Evolutionary conservation across 1,139 yeast species (phyloP), one percentile per base, ranked within the genome.

Genomic region (Debaryomyces sp.): DNA sequence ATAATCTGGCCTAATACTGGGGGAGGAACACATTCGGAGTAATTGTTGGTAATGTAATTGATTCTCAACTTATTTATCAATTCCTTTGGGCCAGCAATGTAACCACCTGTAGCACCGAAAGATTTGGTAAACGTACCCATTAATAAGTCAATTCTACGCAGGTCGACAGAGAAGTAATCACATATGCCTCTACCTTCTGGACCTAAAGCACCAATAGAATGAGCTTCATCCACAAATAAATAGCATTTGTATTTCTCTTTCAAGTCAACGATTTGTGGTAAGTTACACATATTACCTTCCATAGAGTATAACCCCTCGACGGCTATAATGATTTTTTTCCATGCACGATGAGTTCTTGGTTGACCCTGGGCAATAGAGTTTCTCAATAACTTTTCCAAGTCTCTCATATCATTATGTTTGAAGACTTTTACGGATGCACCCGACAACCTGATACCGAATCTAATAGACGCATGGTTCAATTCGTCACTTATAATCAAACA

Each of bases 91-190:
- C 87, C 96, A 21, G 97, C 95, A 55, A 94, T 76, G 66, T 94
- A 94, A 43, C 99, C 99, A 62, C 99, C 99, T 42, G 98, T 91
- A 26, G 99, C 98, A 63, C 99, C 99, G 68, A 94, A 94, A 5
- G 97, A 90, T 71, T 94, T 94, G 47, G 99, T 95, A 50, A 95
- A 81, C 7, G 99, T 94, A 44, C 99, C 99, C 99, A 94, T 94
- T 58, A 94, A 73, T 53, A 95, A 73, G 69, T 94, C 99, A 46
- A 94, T 78, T 45, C 82, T 81, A 18, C 73, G 67, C 35, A 98
- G 94, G 55, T 84, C 81, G 48, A 94, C 81, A 43, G 86, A 86
- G 64, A 88, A 94, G 69, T 89, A 89, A 66, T 95, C 98, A 71
- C 98, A 92, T 34, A 94, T 87, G 63, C 99, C 99, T 62, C 89